Percentiles rank a stretch among this genome's conserved stretches.
phyloP scores from a whole-genome alignment of 2,329 filamentous ascomycete genomes.

The Penicillium sp. region DNA sequence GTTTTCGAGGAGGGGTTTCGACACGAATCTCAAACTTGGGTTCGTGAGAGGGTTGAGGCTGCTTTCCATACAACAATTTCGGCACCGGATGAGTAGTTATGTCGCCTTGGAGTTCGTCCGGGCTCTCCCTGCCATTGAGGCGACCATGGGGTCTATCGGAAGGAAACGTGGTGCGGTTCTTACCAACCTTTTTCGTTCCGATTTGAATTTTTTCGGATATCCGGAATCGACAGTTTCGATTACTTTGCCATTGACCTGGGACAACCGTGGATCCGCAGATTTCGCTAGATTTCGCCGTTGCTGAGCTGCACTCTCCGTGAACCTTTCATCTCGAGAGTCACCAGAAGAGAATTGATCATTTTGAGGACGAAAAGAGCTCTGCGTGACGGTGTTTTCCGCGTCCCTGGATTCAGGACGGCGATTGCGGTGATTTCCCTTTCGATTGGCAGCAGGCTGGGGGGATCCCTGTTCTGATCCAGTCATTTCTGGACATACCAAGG shows the following conservation, averaged over 20 bases:
- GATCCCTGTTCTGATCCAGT: not conserved
- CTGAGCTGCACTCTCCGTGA: conserved; percentile 26
- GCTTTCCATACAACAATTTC: conserved; percentile 5
- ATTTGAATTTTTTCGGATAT: not conserved
- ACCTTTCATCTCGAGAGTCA: conserved; percentile 23
- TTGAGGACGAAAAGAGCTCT: not conserved
- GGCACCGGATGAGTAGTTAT: conserved; percentile 30
- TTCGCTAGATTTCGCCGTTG: conserved; percentile 22
- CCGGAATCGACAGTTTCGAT: not conserved
- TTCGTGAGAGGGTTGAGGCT: conserved; percentile 2
- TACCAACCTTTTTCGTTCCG: not conserved
- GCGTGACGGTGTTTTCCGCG: conserved; percentile 21
- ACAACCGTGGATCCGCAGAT: not conserved
- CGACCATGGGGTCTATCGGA: conserved; percentile 4
- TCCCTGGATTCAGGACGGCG: conserved; percentile 21
- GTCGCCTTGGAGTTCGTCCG: conserved; percentile 43
- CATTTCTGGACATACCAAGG: not conserved
- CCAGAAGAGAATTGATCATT: conserved; percentile 4
- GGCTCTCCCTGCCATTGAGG: conserved; percentile 33
- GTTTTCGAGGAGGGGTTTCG: conserved; percentile 10
- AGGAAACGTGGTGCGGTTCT: not conserved
- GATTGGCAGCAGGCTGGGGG: not conserved
- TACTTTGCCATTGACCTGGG: not conserved
- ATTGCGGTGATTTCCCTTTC: not conserved
- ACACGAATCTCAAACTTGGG: conserved; percentile 1